These are phyloP conservation scores for Cudoniella acicularis DNA, from an alignment of 495 filamentous ascomycete genomes.

Conservation along the genomic window DNA sequence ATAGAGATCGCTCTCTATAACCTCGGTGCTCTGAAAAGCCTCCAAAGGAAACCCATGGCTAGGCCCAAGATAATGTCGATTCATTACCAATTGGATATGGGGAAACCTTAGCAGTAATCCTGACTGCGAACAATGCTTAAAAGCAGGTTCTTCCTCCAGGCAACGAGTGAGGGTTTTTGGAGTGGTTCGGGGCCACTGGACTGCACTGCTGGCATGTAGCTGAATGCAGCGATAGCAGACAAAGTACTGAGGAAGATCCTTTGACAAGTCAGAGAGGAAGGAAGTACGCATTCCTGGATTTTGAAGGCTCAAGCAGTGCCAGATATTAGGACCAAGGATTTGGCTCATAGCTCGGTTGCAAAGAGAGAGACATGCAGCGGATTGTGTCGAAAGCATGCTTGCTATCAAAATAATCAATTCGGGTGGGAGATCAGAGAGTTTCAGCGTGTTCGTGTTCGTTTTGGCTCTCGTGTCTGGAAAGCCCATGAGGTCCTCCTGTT, in stretches of 20 bases:
- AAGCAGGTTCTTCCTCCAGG: background rate
- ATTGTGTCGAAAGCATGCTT: conserved; percentile 11
- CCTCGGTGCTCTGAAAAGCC: conserved; percentile 11
- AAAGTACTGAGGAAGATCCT: conserved; percentile 16
- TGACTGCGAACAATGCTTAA: conserved; percentile 1
- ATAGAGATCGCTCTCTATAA: background rate
- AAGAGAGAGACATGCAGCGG: conserved; percentile 15
- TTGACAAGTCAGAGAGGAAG: conserved; percentile 15
- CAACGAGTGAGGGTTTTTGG: conserved; percentile 1
- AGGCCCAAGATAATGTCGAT: conserved; percentile 13
- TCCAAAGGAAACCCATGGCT: conserved; percentile 15
- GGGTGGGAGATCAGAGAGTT: conserved; percentile 12
- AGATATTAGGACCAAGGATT: conserved; percentile 5
- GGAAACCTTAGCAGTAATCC: conserved; percentile 9
- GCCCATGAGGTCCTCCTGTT: no score
- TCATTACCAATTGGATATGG: conserved; percentile 20
- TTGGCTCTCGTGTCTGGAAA: no score
- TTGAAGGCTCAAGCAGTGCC: conserved; percentile 3
- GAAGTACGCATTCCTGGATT: background rate
- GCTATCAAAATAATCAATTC: conserved; percentile 14
- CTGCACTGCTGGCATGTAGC: conserved; percentile 13
- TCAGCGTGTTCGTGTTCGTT: background rate
- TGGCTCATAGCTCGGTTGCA: conserved; percentile 10
- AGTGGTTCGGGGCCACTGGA: conserved; percentile 10
- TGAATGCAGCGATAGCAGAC: conserved; percentile 12